Base-by-base conservation (phyloP, 129 eudicot species). In the Oenanthe sinensis region DNA sequence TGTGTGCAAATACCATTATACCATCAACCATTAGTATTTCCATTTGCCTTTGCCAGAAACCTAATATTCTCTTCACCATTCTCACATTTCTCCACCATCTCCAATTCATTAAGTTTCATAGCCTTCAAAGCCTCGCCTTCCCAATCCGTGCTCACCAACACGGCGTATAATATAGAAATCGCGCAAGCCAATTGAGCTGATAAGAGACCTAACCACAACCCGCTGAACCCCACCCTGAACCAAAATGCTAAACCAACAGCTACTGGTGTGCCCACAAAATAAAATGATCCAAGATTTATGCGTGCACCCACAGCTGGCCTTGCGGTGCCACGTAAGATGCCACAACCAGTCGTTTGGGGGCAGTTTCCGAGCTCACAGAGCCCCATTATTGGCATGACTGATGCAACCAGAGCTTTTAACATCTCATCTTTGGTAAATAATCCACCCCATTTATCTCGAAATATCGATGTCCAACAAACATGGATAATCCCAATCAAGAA, bases 281-380 rank as follows among this genome's bases (percentile, higher is more conserved):
- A 95, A 79, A 95, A 95, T 5, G 98, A 87, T 10, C 90, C 93
- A 5, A 95, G 97, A 90, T 95, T 95, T 81, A 95, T 90, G 0
- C 90, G 87, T 28, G 97, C 98, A 22, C 96, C 98, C 14, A 91
- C 92, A 4, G 86, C 96, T 1, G 98, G 98, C 83, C 98, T 82
- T 39, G 98, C 98, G 0, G 96, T 87, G 79, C 96, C 98, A 65
- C 98, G 96, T 33, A 95, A 85, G 81, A 95, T 90, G 68, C 98
- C 98, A 55, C 98, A 95, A 14, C 98, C 97, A 0, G 96, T 91
- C 9, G 98, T 95, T 77, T 95, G 98, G 17, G 98, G 98, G 60
- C 96, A 95, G 90, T 95, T 95, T 6, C 98, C 98, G 0, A 95
- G 93, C 96, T 95, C 98, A 76, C 97, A 95, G 4, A 95, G 85